A percentile compares a stretch with the other conserved stretches of the same genome.
Evolutionary conservation across 73 alveolate species (phyloP).

Genomic region (Urostyla sp.): DNA sequence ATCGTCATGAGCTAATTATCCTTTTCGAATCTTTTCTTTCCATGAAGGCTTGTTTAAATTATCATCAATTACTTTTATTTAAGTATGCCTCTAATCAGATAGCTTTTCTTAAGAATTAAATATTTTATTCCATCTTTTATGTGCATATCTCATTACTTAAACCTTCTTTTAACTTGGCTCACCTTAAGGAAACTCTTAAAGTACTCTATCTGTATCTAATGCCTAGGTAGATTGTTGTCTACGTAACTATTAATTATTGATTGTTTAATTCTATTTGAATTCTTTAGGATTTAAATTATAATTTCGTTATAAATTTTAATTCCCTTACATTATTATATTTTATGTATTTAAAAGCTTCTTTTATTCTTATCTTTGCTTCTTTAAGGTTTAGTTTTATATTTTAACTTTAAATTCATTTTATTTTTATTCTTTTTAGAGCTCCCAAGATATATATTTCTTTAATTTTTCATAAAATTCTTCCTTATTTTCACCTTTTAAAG

Average conservation of each 20-base stretch:
- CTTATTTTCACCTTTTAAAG: constrained; percentile 17
- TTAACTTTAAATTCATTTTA: not conserved
- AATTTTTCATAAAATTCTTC: constrained; percentile 26
- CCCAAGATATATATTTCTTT: constrained; percentile 27
- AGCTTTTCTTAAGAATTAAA: not conserved
- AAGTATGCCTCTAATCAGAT: not conserved
- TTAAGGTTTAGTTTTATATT: too few species aligned
- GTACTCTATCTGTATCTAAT: too few species aligned
- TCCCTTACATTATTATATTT: not conserved
- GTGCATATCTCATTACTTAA: not conserved
- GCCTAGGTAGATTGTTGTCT: too few species aligned
- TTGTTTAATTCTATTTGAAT: too few species aligned
- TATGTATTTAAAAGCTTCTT: not conserved
- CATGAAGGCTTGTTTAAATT: not conserved
- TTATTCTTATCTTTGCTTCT: not conserved
- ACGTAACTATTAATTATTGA: not conserved
- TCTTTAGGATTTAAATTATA: not conserved
- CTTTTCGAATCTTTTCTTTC: not conserved
- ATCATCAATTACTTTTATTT: constrained; percentile 12
- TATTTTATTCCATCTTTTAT: constrained; percentile 29
- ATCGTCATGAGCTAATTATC: not conserved
- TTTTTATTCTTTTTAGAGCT: not conserved
- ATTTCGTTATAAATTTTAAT: too few species aligned
- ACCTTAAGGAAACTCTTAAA: not conserved
- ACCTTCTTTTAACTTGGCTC: not conserved